Evolutionary conservation across 345 rosid species (phyloP).

Genomic region (Boechera retrofracta): DNA sequence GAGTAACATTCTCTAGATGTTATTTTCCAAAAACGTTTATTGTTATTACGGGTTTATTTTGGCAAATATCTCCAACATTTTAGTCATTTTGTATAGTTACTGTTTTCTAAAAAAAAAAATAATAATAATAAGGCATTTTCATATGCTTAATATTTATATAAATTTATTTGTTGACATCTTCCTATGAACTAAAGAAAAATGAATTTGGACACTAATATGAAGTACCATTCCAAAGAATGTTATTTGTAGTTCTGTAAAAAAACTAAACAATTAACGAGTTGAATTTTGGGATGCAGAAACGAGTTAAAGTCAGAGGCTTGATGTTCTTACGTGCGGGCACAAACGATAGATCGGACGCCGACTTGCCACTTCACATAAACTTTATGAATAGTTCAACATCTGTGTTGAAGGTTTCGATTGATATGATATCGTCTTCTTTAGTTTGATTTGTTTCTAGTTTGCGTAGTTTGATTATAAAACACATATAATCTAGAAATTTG

Average conservation of each 20-base stretch:
- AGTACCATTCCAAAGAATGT: constrained; percentile 28
- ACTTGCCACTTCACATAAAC: constrained; percentile 31
- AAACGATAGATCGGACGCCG: constrained; percentile 21
- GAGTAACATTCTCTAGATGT: background rate
- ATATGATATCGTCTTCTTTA: background rate
- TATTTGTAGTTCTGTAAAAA: background rate
- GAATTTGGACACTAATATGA: constrained; percentile 38
- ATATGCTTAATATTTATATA: background rate
- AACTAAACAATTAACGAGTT: constrained; percentile 24
- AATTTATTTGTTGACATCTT: constrained; percentile 2
- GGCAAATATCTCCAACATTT: background rate
- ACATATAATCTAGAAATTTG: constrained; percentile 9
- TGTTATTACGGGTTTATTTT: background rate
- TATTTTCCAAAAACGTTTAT: background rate
- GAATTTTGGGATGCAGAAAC: background rate
- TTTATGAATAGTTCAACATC: background rate
- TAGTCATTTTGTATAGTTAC: background rate
- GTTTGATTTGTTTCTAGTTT: constrained; percentile 5
- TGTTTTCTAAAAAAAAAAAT: background rate
- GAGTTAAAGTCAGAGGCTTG: background rate
- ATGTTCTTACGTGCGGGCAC: constrained; percentile 45
- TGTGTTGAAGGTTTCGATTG: background rate
- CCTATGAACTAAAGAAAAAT: constrained; percentile 9
- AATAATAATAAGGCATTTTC: background rate
- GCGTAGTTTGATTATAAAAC: background rate